A percentile compares a stretch with the other conserved stretches of the same genome.
phyloP scores from a whole-genome alignment of 495 filamentous ascomycete genomes.

The Aspergillus affinis region DNA sequence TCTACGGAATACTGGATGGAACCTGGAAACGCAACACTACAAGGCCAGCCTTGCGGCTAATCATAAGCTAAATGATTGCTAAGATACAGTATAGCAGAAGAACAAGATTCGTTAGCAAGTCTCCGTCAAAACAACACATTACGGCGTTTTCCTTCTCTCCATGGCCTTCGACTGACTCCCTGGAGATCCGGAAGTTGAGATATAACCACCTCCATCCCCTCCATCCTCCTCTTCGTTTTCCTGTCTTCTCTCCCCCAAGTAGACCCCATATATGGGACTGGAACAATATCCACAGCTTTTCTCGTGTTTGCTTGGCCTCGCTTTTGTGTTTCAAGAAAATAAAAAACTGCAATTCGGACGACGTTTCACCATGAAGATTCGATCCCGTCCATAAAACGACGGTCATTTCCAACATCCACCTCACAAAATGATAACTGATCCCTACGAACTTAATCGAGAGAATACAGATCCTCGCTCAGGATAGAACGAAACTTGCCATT shows the following conservation, averaged over 20 bases:
- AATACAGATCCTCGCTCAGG: constrained; percentile 19
- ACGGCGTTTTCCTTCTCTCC: constrained; percentile 20
- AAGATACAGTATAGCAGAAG: constrained; percentile 49
- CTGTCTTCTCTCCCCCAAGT: background rate
- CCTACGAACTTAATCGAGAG: constrained; percentile 3
- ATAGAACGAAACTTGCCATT: constrained; percentile 5
- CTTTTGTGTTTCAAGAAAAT: constrained; percentile 9
- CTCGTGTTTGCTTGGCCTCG: constrained; percentile 12
- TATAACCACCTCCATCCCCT: background rate
- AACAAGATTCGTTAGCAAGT: constrained; percentile 44
- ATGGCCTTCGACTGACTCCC: constrained; percentile 13
- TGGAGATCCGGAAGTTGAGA: background rate
- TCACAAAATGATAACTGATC: constrained; percentile 6
- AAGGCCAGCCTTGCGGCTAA: constrained; percentile 36
- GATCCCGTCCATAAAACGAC: constrained; percentile 12
- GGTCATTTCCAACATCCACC: constrained; percentile 14
- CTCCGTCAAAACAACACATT: constrained; percentile 26
- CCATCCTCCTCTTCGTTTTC: background rate
- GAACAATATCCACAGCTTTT: constrained; percentile 18
- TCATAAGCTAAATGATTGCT: constrained; percentile 47
- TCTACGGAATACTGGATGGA: too few relatives aligned
- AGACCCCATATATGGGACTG: background rate
- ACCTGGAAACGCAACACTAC: constrained; percentile 13
- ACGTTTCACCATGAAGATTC: constrained; percentile 10
- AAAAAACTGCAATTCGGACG: background rate